These are phyloP conservation scores for Diaporthe citri DNA, from an alignment of 2,329 filamentous ascomycete genomes.

Conservation along the genomic window DNA sequence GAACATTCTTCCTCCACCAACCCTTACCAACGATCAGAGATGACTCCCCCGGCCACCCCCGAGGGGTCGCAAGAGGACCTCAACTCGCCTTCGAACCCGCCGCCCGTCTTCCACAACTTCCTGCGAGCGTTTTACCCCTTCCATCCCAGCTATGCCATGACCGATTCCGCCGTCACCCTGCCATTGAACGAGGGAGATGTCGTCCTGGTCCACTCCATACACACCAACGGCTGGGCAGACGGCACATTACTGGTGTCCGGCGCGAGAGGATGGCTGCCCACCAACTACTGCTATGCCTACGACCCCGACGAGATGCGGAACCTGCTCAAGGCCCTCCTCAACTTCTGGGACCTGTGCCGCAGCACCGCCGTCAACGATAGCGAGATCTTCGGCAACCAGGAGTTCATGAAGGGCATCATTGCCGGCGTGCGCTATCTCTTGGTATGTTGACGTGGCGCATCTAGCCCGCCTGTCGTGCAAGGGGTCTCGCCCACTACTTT, in stretches of 20 bases:
- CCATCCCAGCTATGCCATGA: slow-evolving; percentile 80
- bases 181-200: slow-evolving; percentile 92
- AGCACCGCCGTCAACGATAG: slow-evolving; percentile 81
- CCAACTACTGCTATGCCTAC: slow-evolving; percentile 97
- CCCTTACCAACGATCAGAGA: slow-evolving; percentile 68
- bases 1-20: slow-evolving; percentile 44
- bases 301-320: slow-evolving; percentile 89
- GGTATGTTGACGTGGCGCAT: slow-evolving; percentile 65
- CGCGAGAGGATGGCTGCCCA: slow-evolving; percentile 93
- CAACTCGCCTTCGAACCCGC: slow-evolving; percentile 57
- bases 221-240: slow-evolving; percentile 98
- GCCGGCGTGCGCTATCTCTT: slow-evolving; percentile 91
- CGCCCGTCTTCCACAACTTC: slow-evolving; percentile 90
- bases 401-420: slow-evolving; percentile 94
- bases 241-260: slow-evolving; percentile 90
- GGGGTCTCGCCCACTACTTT: not conserved
- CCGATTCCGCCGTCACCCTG: slow-evolving; percentile 89
- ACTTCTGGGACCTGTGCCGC: slow-evolving; percentile 91
- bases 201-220: slow-evolving; percentile 93
- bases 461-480: not conserved
- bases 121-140: slow-evolving; percentile 95
- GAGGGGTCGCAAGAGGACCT: slow-evolving; percentile 75
- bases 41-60: slow-evolving; percentile 83
- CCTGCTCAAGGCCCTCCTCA: slow-evolving; percentile 85
- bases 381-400: slow-evolving; percentile 87